These are phyloP conservation scores for Daldinia vernicosa DNA, from an alignment of 495 filamentous ascomycete genomes.

Conservation along the genomic window DNA sequence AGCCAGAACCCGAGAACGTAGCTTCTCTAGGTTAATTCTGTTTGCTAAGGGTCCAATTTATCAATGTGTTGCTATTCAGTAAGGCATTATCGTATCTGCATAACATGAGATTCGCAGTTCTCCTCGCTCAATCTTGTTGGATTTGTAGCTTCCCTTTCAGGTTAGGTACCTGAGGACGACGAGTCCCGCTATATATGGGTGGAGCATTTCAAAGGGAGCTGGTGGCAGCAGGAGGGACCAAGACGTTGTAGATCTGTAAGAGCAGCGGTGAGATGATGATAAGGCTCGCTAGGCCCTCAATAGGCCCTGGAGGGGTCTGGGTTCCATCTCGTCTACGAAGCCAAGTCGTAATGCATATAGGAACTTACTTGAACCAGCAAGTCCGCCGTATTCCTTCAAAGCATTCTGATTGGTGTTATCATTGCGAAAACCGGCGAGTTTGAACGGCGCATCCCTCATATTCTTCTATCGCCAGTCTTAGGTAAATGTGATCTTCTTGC, in stretches of 20 bases:
- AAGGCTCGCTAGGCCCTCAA: slow-evolving; percentile 6
- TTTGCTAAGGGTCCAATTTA: not conserved
- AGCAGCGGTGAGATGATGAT: slow-evolving; percentile 26
- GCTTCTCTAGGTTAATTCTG: not conserved
- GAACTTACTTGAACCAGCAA: slow-evolving; percentile 8
- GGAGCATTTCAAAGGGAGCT: not conserved
- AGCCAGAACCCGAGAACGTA: not conserved
- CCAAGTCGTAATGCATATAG: slow-evolving; percentile 16
- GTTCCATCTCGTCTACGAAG: slow-evolving; percentile 14
- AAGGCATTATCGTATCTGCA: not conserved
- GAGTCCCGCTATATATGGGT: not conserved
- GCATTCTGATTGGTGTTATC: not conserved
- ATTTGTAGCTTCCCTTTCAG: not conserved
- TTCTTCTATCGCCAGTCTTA: slow-evolving; percentile 17
- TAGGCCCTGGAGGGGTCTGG: not conserved
- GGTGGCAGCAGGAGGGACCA: slow-evolving; percentile 1
- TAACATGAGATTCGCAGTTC: not conserved
- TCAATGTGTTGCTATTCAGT: not conserved
- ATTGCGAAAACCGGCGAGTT: slow-evolving; percentile 3
- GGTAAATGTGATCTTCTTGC: slow-evolving; percentile 62
- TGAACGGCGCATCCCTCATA: not conserved
- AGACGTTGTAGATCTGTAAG: slow-evolving; percentile 25
- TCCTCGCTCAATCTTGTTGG: not conserved
- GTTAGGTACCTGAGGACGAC: not conserved
- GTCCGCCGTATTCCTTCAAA: not conserved